Evolutionary conservation across 1,139 yeast species (phyloP).

Genomic region (Taphrina betulina): DNA sequence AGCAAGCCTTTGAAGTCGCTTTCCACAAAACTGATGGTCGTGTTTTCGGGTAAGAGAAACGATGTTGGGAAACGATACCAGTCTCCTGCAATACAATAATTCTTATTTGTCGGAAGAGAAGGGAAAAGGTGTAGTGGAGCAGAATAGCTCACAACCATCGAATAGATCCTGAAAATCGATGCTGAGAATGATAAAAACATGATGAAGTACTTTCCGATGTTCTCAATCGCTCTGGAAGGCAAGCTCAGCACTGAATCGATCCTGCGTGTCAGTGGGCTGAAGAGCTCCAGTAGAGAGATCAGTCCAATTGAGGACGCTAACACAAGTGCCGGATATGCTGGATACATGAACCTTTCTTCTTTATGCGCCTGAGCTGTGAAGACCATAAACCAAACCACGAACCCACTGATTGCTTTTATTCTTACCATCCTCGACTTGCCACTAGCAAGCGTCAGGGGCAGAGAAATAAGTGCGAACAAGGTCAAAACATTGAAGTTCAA

Average conservation of each 20-base stretch:
- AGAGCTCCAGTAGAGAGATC: slow-evolving; percentile 31
- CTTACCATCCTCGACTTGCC: not conserved
- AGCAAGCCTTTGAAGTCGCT: slow-evolving; percentile 83
- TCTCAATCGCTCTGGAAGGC: not conserved
- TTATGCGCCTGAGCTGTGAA: slow-evolving; percentile 82
- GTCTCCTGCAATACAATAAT: slow-evolving; percentile 76
- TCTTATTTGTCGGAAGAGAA: slow-evolving; percentile 24
- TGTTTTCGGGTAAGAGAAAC: slow-evolving; percentile 64
- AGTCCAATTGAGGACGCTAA: slow-evolving; percentile 61
- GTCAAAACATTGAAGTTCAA: slow-evolving; percentile 69
- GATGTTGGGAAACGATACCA: slow-evolving; percentile 94
- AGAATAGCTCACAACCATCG: slow-evolving; percentile 43
- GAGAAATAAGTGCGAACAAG: slow-evolving; percentile 51
- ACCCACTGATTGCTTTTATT: slow-evolving; percentile 46
- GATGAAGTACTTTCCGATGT: slow-evolving; percentile 1
- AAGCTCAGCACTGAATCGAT: not conserved
- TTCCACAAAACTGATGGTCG: slow-evolving; percentile 63
- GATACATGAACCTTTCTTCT: slow-evolving; percentile 88
- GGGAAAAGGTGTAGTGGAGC: slow-evolving; percentile 46
- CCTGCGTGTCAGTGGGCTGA: slow-evolving; percentile 2
- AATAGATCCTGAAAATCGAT: slow-evolving; percentile 43
- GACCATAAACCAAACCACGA: slow-evolving; percentile 64
- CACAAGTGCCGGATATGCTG: slow-evolving; percentile 69
- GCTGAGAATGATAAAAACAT: slow-evolving; percentile 30
- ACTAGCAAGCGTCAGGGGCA: slow-evolving; percentile 39